A percentile compares a stretch with the other conserved stretches of the same genome.
phyloP scores from a whole-genome alignment of 23 red algal species.

The Gracilariopsis chorda region DNA sequence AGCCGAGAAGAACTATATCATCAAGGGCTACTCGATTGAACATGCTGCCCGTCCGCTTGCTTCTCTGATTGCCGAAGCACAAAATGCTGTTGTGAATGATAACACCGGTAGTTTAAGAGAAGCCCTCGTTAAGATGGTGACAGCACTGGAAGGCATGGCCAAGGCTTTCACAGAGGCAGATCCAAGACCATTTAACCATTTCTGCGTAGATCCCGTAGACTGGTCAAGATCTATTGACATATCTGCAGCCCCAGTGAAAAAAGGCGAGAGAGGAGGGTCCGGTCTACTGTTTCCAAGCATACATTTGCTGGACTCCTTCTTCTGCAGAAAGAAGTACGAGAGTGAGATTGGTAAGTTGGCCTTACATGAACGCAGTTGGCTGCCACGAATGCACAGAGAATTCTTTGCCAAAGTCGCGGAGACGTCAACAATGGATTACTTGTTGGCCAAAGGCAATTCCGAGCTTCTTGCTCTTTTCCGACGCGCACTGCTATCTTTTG shows the following conservation, averaged over 20 bases:
- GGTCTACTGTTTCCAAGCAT: slow-evolving; percentile 2
- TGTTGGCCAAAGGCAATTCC: not conserved
- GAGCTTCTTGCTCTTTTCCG: not conserved
- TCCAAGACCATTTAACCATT: not conserved
- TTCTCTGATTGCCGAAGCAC: not conserved
- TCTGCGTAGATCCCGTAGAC: not conserved
- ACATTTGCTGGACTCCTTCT: slow-evolving; percentile 1
- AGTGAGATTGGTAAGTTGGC: not conserved
- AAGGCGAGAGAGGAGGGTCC: not conserved
- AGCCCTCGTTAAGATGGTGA: not conserved
- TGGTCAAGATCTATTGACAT: not conserved
- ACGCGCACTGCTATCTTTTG: not conserved
- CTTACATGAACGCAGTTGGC: not conserved
- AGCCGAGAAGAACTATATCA: not conserved
- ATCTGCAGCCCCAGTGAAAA: not conserved
- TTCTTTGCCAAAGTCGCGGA: not conserved
- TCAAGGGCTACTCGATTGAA: not conserved
- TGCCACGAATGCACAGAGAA: not conserved
- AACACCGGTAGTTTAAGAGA: not conserved
- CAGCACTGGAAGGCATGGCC: slow-evolving; percentile 1
- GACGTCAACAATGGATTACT: not conserved
- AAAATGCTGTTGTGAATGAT: slow-evolving; percentile 12
- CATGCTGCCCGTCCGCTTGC: slow-evolving; percentile 19
- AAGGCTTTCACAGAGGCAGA: slow-evolving; percentile 4
- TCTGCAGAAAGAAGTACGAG: not conserved